Percentiles rank a stretch among this genome's conserved stretches.
phyloP scores from a whole-genome alignment of 1,284 basidiomycete genomes.

The Cryptococcus sp. region DNA sequence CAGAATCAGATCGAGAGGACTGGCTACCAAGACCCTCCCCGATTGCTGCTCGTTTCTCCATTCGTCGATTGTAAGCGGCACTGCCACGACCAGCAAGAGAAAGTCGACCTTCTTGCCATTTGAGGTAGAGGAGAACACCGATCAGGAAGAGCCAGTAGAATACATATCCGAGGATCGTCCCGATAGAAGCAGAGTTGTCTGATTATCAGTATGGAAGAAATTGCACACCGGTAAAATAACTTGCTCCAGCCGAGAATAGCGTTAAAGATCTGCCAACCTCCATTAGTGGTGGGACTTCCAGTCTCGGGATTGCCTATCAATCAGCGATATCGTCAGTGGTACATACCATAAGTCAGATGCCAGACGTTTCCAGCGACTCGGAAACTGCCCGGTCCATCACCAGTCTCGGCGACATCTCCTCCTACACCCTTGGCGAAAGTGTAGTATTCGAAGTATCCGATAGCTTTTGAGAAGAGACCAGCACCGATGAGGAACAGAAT shows the following conservation, averaged over 20 bases:
- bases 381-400: slow-evolving; percentile 54
- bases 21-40: not conserved
- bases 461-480: slow-evolving; percentile 73
- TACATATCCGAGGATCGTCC: slow-evolving; percentile 66
- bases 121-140: slow-evolving; percentile 61
- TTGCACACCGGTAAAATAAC: slow-evolving; percentile 1
- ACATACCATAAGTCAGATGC: slow-evolving; percentile 67
- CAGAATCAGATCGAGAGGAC: no score
- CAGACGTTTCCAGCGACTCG: slow-evolving; percentile 74
- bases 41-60: not conserved
- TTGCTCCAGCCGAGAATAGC: slow-evolving; percentile 41
- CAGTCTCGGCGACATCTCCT: slow-evolving; percentile 66
- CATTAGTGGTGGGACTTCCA: slow-evolving; percentile 49
- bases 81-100: slow-evolving; percentile 41
- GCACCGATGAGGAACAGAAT: slow-evolving; percentile 85
- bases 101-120: slow-evolving; percentile 56
- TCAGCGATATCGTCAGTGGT: not conserved
- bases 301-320: slow-evolving; percentile 10
- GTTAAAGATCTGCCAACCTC: slow-evolving; percentile 48
- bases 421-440: slow-evolving; percentile 56
- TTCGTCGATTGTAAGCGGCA: slow-evolving; percentile 12
- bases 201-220: not conserved
- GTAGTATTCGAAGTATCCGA: slow-evolving; percentile 63
- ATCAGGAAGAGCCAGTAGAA: slow-evolving; percentile 76
- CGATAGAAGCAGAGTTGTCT: slow-evolving; percentile 54